phyloP scores from a whole-genome alignment of 495 filamentous ascomycete genomes.

The Xylaria palmicola region DNA sequence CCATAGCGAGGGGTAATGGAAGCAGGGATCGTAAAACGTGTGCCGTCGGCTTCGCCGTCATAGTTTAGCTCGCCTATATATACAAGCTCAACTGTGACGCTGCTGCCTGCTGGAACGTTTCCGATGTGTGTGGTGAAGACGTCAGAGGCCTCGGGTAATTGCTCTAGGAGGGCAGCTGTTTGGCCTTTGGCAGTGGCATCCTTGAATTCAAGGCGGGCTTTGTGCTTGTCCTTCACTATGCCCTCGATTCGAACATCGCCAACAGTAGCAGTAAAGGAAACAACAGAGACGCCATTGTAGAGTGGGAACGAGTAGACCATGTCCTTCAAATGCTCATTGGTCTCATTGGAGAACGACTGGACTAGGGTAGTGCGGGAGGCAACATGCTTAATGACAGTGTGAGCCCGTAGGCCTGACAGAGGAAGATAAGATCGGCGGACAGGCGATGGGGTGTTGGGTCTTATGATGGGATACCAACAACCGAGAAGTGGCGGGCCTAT shows the following conservation, averaged over 20 bases:
- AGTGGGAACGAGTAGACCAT: slow-evolving; percentile 66
- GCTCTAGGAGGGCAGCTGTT: slow-evolving; percentile 61
- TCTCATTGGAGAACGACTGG: slow-evolving; percentile 61
- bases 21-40: slow-evolving; percentile 64
- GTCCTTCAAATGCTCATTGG: slow-evolving; percentile 41
- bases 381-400: slow-evolving; percentile 54
- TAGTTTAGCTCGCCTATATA: slow-evolving; percentile 69
- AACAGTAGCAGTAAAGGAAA: slow-evolving; percentile 59
- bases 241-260: slow-evolving; percentile 51
- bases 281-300: slow-evolving; percentile 65
- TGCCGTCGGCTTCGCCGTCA: slow-evolving; percentile 60
- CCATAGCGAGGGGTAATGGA: slow-evolving; percentile 64
- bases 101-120: slow-evolving; percentile 57
- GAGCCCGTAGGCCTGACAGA: slow-evolving; percentile 48
- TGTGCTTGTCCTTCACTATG: slow-evolving; percentile 58
- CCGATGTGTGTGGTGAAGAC: slow-evolving; percentile 64
- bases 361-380: slow-evolving; percentile 58
- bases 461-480: neutral
- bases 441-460: neutral
- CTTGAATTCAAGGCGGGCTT: slow-evolving; percentile 55
- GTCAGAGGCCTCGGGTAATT: slow-evolving; percentile 55
- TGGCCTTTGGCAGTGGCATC: slow-evolving; percentile 56
- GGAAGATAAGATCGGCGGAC: slow-evolving; percentile 48
- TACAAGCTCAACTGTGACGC: slow-evolving; percentile 56
- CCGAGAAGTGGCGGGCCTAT: neutral